phyloP scores from a whole-genome alignment of 1,139 yeast species.

The Pichia sp. region DNA sequence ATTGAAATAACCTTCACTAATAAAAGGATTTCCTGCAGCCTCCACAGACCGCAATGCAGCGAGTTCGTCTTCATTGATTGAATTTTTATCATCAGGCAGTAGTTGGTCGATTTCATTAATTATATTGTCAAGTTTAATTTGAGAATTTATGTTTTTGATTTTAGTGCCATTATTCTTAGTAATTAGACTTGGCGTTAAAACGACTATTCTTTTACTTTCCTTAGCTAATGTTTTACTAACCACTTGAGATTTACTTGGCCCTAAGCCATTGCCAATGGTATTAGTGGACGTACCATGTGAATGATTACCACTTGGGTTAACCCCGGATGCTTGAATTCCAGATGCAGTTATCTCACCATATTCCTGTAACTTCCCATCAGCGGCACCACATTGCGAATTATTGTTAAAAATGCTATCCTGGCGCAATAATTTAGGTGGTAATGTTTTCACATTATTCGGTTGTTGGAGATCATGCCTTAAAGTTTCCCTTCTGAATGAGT shows the following conservation, averaged over 20 bases:
- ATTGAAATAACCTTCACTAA: constrained; percentile 9
- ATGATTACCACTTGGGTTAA: constrained; percentile 17
- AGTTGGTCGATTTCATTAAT: background rate
- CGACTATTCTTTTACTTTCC: constrained; percentile 22
- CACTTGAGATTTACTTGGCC: constrained; percentile 60
- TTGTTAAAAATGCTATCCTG: constrained; percentile 8
- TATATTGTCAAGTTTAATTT: background rate
- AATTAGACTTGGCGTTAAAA: constrained; percentile 11
- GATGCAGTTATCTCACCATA: constrained; percentile 68
- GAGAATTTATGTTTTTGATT: background rate
- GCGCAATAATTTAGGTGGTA: constrained; percentile 11
- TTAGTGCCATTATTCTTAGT: background rate
- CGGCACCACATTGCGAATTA: constrained; percentile 1
- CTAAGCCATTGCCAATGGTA: constrained; percentile 56
- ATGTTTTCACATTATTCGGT: background rate
- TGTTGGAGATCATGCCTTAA: background rate
- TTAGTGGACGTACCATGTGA: constrained; percentile 11
- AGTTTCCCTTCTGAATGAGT: background rate
- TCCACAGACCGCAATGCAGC: constrained; percentile 18
- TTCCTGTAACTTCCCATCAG: constrained; percentile 24
- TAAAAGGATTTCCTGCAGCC: constrained; percentile 13
- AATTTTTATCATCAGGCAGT: constrained; percentile 3
- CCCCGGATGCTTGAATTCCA: constrained; percentile 44
- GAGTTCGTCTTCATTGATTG: constrained; percentile 12
- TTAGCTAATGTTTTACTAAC: constrained; percentile 46